Evolutionary conservation across 345 rosid genomes (phyloP).

Genomic region (Cardiospermum halicacabum): DNA sequence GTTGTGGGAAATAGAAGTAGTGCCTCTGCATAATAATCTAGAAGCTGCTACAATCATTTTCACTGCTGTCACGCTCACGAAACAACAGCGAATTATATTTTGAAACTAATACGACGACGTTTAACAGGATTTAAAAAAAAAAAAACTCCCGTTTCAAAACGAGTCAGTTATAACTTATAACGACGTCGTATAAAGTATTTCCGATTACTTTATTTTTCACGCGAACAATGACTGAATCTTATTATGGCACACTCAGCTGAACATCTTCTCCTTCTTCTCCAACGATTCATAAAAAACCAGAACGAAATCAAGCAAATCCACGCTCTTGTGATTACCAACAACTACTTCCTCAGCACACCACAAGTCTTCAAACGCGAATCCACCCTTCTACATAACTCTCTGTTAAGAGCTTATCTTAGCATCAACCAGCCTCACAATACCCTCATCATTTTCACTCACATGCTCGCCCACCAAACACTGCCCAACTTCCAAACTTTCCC

Average conservation of each 20-base stretch:
- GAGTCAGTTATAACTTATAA: no score
- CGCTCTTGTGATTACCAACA: constrained; percentile 32
- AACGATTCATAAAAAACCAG: constrained; percentile 31
- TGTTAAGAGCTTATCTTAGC: constrained; percentile 52
- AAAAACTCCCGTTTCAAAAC: no score
- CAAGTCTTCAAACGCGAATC: constrained; percentile 31
- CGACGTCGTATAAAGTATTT: no score
- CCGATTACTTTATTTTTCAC: no score
- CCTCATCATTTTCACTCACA: constrained; percentile 46
- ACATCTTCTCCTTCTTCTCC: constrained; percentile 48
- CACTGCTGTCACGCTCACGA: background rate
- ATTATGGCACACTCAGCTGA: constrained; percentile 23
- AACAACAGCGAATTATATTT: no score
- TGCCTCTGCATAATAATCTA: constrained; percentile 26
- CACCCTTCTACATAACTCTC: constrained; percentile 51
- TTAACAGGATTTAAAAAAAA: no score
- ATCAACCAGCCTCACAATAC: constrained; percentile 29
- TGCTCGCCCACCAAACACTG: constrained; percentile 42
- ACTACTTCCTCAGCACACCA: constrained; percentile 17
- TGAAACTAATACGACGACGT: background rate
- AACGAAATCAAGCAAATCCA: constrained; percentile 57
- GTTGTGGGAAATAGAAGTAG: constrained; percentile 1
- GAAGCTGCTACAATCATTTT: constrained; percentile 32
- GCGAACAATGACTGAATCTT: no score
- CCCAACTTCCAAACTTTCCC: constrained; percentile 68